Evolutionary conservation across 306 rosid species (phyloP), one percentile per base, ranked within the genome.

Genomic region (Nissolia schottii): DNA sequence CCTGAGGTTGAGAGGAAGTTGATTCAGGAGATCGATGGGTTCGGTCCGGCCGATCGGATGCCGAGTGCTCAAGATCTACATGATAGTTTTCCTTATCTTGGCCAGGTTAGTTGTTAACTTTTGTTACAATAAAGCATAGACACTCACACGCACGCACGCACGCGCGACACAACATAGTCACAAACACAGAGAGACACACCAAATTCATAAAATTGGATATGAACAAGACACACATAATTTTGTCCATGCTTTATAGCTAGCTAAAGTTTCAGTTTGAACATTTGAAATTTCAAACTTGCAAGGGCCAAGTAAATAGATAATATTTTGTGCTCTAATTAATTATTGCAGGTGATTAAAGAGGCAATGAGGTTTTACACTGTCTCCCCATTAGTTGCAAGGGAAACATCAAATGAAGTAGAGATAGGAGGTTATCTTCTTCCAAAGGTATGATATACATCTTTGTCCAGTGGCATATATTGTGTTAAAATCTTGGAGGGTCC

Each of bases 361-460:
- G 81, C 97, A 5, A 95, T 91, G 97, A 86, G 97, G 74, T 81
- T 70, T 77, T 87, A 88, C 83, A 63, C 85, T 4, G 99, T 88
- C 74, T 94, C 99, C 23, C 99, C 99, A 18, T 68, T 94, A 57
- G 88, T 94, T 79, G 99, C 97, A 10, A 88, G 99, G 86, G 97
- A 94, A 82, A 89, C 99, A 58, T 77, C 89, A 35, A 86, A 75
- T 72, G 83, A 88, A 20, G 93, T 91, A 1, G 96, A 91, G 75
- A 85, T 94, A 25, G 97, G 99, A 67, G 96, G 97, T 53, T 94
- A 94, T 80, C 83, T 87, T 78, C 89, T 94, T 53, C 99, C 99
- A 9, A 88, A 91, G 99, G 99, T 91, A 87, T n/a, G n/a, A n/a
- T n/a, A 37, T 16, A 40, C 3, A 25, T 49, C 74, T 14, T 23